Evolutionary conservation across 306 rosid species (phyloP), one percentile per base, ranked within the genome.

Genomic region (Potentilla sterilis): DNA sequence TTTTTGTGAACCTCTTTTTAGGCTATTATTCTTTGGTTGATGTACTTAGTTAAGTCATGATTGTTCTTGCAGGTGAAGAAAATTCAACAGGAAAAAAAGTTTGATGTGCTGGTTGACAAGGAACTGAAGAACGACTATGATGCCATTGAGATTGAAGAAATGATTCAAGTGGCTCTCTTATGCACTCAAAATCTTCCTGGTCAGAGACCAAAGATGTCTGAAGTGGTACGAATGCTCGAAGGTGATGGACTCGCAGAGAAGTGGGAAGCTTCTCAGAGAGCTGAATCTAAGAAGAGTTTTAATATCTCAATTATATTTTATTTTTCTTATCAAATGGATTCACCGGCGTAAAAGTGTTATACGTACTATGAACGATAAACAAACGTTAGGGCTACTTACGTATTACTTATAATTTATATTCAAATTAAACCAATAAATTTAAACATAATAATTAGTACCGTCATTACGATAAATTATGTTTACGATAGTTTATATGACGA

Each of bases 201-300:
- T 54, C 88, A 88, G 43, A 85, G 99, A 66, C 99, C 99, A 4
- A 95, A 87, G 87, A 96, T 90, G 98, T 92, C 99, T 22, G 97
- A 96, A 78, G 99, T 92, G 67, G 96, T 96, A 47, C 79, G 99
- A 52, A 92, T 96, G 99, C 98, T 96, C 10, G 98, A 92, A 89
- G 99, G 98, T 70, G 99, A 96, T 69, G 99, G 98, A 0, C 97
- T 96, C 41, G 99, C 92, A 2, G 98, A 96, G 81, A 96, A 92
- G 83, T 96, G 99, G 99, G 99, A 96, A 81, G 96, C 97, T 66
- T 81, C 98, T 19, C 96, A 92, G 78, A 85, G 89, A 73, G 86
- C 90, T 48, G 99, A 92, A 54, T 91, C 28, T 28, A 28, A 37
- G 40, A 37, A 5, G 40, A 37, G 0, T 37, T 37, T 37, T 3